Evolutionary conservation across 345 rosid species (phyloP), one percentile per base, ranked within the genome.

Genomic region (Lagerstroemia speciosa): DNA sequence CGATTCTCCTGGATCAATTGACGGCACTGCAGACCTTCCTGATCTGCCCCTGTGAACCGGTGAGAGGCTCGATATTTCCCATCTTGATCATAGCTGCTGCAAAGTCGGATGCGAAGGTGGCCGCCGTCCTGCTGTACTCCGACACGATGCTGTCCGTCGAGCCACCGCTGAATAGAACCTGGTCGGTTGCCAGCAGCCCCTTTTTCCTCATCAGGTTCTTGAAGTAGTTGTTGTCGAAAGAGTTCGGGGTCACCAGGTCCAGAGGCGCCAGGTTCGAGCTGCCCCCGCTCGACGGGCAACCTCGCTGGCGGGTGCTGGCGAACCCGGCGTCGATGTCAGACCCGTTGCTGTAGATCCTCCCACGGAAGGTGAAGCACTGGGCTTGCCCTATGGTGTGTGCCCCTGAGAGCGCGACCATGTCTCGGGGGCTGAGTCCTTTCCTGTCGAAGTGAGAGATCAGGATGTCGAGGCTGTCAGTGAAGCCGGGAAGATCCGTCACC

Each of bases 341-440:
- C 38, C 37, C 41, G 8, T 67, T 80, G 24, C 75, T 74, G 76
- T 75, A 78, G 55, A 78, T 80, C 32, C 82, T 55, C 69, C 36
- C 2, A 26, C 69, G 80, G 52, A 80, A 84, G 31, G 37, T 3
- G 0, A 1, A 0, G 36, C 89, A 87, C 27, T 68, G 72, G 0
- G 83, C 65, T 22, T 77, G 83, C 3, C 91, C 89, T 46, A 87
- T 6, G 7, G 86, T 80, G 77, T 84, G 91, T 40, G 76, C 87
- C 1, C 87, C 87, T 1, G 87, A 84, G 22, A 84, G 81, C 0
- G 80, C 85, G 9, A 81, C 87, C 14, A 87, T 69, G 76, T 84
- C 92, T 43, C 33, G 71, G 46, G 70, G 64, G 45, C 76, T 29
- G 2, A 87, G 76, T 0, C 87, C 86, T 62, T 83, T 83, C 6